Percentiles rank a stretch among this genome's conserved stretches.
Conservation (phyloP, 2,329 filamentous ascomycete genomes). For the Phialocephala subalpina region DNA sequence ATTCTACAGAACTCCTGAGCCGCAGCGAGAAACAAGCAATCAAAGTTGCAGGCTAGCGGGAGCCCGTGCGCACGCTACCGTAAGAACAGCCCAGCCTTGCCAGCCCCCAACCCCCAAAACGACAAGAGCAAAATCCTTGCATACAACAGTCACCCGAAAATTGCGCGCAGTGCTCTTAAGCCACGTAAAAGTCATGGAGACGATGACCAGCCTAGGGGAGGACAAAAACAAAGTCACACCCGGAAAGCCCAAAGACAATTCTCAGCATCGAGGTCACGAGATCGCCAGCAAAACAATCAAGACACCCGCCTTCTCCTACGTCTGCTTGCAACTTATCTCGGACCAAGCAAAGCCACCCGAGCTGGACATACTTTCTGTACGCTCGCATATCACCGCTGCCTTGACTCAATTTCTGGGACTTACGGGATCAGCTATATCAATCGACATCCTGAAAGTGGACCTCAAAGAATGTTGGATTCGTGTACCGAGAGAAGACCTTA, state of each 20-base stretch:
- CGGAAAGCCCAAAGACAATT: not conserved
- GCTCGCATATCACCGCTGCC: slow-evolving; percentile 68
- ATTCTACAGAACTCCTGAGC: too few relatives aligned
- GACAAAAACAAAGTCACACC: not conserved
- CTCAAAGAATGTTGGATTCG: slow-evolving; percentile 68
- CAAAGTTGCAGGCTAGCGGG: too few relatives aligned
- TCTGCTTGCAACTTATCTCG: slow-evolving; percentile 58
- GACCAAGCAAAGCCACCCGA: slow-evolving; percentile 25
- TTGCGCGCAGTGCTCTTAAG: not conserved
- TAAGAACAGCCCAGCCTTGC: too few relatives aligned
- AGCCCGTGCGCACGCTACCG: too few relatives aligned
- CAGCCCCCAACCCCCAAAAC: too few relatives aligned
- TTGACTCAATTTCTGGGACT: slow-evolving; percentile 75
- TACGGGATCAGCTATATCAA: slow-evolving; percentile 69
- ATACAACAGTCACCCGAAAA: not conserved
- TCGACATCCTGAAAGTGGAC: slow-evolving; percentile 74
- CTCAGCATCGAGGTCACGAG: slow-evolving; percentile 47
- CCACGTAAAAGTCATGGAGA: not conserved
- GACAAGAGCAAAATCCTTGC: not conserved
- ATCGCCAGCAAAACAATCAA: slow-evolving; percentile 61
- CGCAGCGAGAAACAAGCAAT: too few relatives aligned
- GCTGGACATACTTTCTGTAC: slow-evolving; percentile 69
- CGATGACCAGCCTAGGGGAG: not conserved
- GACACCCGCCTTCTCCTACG: slow-evolving; percentile 62
- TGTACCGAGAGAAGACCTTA: slow-evolving; percentile 67